phyloP scores from a whole-genome alignment of 2,329 filamentous ascomycete species.

The Fusarium sp. region DNA sequence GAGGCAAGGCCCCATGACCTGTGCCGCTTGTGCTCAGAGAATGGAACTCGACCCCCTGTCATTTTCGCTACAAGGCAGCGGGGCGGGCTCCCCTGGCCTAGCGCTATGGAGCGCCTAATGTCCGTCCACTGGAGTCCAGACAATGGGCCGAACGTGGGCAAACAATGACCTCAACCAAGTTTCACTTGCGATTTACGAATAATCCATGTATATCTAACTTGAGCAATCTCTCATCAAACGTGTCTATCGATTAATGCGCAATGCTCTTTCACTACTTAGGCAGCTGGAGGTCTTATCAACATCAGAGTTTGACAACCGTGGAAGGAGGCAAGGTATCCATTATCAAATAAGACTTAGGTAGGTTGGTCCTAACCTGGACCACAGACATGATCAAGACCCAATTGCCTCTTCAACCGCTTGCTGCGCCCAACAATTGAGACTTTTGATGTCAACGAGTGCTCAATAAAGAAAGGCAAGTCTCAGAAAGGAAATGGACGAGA shows the following conservation, averaged over 20 bases:
- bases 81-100: slow-evolving; percentile 9
- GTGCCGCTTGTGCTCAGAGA: neutral
- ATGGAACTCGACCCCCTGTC: neutral
- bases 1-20: neutral
- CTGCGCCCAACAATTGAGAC: slow-evolving; percentile 22
- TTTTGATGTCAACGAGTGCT: neutral
- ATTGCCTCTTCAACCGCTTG: slow-evolving; percentile 2
- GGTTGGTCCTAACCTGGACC: neutral
- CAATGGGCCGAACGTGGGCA: neutral
- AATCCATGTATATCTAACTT: neutral
- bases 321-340: neutral
- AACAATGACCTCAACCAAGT: neutral
- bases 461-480: slow-evolving; percentile 19
- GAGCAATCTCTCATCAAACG: neutral
- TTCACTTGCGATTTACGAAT: neutral
- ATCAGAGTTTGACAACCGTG: neutral
- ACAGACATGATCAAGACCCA: neutral
- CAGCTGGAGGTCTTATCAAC: neutral
- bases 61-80: neutral
- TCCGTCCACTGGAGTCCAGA: neutral
- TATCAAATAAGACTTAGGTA: neutral
- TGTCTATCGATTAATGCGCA: neutral
- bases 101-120: slow-evolving; percentile 1
- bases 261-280: neutral
- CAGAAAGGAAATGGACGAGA: slow-evolving; percentile 3